Evolutionary conservation across 208 protist genomes (phyloP).

Genomic region (Naegleria fowleri): DNA sequence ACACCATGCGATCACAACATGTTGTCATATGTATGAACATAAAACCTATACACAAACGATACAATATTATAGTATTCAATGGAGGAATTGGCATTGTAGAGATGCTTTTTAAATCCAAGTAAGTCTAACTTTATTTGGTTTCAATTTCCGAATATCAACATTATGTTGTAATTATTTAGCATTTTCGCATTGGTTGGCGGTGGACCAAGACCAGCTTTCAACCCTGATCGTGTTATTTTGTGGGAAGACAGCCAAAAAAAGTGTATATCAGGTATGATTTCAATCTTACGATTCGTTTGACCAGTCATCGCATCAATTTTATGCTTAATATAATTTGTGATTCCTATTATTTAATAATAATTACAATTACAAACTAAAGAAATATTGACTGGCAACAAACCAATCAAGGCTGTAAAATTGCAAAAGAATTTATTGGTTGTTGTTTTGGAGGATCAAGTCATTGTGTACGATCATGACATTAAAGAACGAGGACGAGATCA

Average conservation of each 20-base stretch:
- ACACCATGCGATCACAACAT: no score
- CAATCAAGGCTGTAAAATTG: conserved; percentile 7
- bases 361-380: background rate
- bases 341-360: no score
- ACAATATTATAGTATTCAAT: background rate
- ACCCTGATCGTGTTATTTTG: background rate
- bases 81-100: conserved; percentile 23
- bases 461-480: conserved; percentile 25
- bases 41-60: no score
- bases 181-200: conserved; percentile 23
- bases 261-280: background rate
- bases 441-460: conserved; percentile 9
- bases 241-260: conserved; percentile 23
- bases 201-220: background rate
- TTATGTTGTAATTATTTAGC: background rate
- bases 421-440: background rate
- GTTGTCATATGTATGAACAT: no score
- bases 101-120: background rate
- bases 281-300: background rate
- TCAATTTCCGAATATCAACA: background rate
- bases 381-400: background rate
- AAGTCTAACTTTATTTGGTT: background rate
- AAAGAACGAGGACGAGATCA: background rate
- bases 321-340: no score
- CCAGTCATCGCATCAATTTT: no score